A percentile compares a stretch with the other conserved stretches of the same genome.
phyloP scores from a whole-genome alignment of 768 basidiomycete species.

The Hygrophorus russula region DNA sequence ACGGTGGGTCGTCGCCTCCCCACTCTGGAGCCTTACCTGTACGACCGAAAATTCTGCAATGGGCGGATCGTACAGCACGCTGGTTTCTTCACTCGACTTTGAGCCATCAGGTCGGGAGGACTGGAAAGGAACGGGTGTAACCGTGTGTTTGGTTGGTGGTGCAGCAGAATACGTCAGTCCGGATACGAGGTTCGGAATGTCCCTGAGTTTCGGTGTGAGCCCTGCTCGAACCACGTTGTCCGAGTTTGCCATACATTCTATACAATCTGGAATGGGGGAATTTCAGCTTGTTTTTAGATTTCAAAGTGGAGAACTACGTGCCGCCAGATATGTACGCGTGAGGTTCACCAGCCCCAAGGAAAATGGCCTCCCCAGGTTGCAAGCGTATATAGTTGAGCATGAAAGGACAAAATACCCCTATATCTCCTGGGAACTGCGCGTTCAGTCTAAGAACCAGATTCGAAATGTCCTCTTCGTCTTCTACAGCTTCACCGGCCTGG shows the following conservation, averaged over 20 bases:
- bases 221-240: constrained; percentile 99
- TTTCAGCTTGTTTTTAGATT: background rate
- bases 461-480: constrained; percentile 34
- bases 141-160: constrained; percentile 55
- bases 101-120: constrained; percentile 1
- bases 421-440: constrained; percentile 80
- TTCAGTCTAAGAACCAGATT: constrained; percentile 55
- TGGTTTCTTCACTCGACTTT: constrained; percentile 4
- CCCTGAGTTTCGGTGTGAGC: constrained; percentile 91
- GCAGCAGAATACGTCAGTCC: constrained; percentile 80
- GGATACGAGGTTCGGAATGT: constrained; percentile 80
- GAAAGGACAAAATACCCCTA: constrained; percentile 89
- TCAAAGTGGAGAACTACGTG: constrained; percentile 17
- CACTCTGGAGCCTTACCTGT: constrained; percentile 35
- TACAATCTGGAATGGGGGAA: constrained; percentile 55
- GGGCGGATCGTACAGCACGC: constrained; percentile 74
- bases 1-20: constrained; percentile 41
- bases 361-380: constrained; percentile 81
- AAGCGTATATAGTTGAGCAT: constrained; percentile 80
- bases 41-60: constrained; percentile 91
- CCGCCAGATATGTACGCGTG: constrained; percentile 95
- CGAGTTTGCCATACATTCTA: constrained; percentile 98
- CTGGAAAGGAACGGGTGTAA: constrained; percentile 45
- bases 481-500: constrained; percentile 25
- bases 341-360: constrained; percentile 91